Conservation (phyloP, 495 filamentous ascomycete species). For the Hypoxylon rickii region DNA sequence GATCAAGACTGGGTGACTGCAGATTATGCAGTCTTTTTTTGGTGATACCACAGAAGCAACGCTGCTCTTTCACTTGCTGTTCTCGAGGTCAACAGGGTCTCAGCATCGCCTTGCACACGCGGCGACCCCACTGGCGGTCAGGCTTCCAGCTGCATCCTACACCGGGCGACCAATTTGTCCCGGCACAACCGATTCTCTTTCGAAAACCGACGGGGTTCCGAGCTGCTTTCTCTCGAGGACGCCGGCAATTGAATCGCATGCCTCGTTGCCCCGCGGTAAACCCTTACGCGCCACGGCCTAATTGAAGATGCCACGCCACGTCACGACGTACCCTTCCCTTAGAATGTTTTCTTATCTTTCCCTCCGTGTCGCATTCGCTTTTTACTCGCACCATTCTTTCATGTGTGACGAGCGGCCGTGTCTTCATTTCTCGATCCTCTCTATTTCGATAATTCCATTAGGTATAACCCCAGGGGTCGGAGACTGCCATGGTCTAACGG, state of each 20-base stretch:
- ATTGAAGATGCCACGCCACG: constrained; percentile 23
- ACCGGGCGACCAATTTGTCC: neutral
- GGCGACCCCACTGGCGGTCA: neutral
- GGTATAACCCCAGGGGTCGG: too few relatives aligned
- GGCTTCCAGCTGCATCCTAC: neutral
- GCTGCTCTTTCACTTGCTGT: constrained; percentile 6
- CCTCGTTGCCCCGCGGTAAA: constrained; percentile 2
- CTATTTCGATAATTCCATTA: too few relatives aligned
- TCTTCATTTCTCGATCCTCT: too few relatives aligned
- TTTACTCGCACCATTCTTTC: neutral
- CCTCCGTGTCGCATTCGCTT: constrained; percentile 9
- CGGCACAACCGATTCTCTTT: neutral
- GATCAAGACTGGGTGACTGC: constrained; percentile 5
- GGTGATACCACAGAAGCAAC: constrained; percentile 6
- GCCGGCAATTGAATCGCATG: neutral
- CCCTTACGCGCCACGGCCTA: constrained; percentile 25
- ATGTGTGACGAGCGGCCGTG: too few relatives aligned
- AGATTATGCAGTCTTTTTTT: constrained; percentile 7
- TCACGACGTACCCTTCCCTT: constrained; percentile 22
- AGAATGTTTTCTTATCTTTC: constrained; percentile 16
- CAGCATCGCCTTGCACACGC: neutral
- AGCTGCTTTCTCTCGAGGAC: neutral
- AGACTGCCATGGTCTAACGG: too few relatives aligned
- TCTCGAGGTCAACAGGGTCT: constrained; percentile 1
- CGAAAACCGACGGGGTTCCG: constrained; percentile 1